Conservation (phyloP, 2,329 filamentous ascomycete genomes). For the Verticillium klebahnii region DNA sequence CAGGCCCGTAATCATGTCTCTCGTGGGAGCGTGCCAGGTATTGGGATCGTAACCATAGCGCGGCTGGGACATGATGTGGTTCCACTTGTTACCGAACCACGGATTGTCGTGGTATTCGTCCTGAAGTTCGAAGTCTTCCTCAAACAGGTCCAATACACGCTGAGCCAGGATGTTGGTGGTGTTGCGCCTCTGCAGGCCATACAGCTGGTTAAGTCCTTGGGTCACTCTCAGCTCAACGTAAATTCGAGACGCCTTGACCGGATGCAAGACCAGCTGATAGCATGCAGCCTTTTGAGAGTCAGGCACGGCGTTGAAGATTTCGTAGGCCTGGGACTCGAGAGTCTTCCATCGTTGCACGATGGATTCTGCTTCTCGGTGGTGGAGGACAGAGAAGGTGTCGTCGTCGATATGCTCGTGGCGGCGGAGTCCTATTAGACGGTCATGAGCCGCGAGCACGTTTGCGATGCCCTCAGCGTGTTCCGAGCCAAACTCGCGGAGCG, state of each 20-base stretch:
- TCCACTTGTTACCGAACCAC: slow-evolving; percentile 49
- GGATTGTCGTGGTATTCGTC: slow-evolving; percentile 45
- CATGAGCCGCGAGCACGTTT: slow-evolving; percentile 47
- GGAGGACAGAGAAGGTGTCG: slow-evolving; percentile 28
- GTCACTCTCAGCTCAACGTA: slow-evolving; percentile 44
- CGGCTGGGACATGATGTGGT: slow-evolving; percentile 46
- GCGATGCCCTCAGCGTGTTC: slow-evolving; percentile 41
- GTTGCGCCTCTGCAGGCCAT: slow-evolving; percentile 51
- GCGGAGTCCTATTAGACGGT: slow-evolving; percentile 40
- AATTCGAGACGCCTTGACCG: slow-evolving; percentile 52
- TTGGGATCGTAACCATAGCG: slow-evolving; percentile 47
- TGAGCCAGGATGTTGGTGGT: slow-evolving; percentile 45
- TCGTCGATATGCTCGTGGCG: slow-evolving; percentile 58
- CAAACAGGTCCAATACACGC: slow-evolving; percentile 42
- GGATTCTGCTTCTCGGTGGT: slow-evolving; percentile 38
- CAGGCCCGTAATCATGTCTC: slow-evolving; percentile 49
- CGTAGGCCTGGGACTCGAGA: slow-evolving; percentile 38
- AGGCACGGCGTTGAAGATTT: slow-evolving; percentile 37
- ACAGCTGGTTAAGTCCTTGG: slow-evolving; percentile 45
- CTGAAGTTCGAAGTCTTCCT: slow-evolving; percentile 43
- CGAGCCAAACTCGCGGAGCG: slow-evolving; percentile 45
- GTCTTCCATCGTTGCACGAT: slow-evolving; percentile 49
- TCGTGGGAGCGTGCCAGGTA: slow-evolving; percentile 52
- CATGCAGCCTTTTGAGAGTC: slow-evolving; percentile 38
- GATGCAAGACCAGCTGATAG: slow-evolving; percentile 58